Percentiles rank a stretch among this genome's conserved stretches.
Evolutionary conservation across 768 basidiomycete genomes (phyloP).

Genomic region (Tulasnella sp.): DNA sequence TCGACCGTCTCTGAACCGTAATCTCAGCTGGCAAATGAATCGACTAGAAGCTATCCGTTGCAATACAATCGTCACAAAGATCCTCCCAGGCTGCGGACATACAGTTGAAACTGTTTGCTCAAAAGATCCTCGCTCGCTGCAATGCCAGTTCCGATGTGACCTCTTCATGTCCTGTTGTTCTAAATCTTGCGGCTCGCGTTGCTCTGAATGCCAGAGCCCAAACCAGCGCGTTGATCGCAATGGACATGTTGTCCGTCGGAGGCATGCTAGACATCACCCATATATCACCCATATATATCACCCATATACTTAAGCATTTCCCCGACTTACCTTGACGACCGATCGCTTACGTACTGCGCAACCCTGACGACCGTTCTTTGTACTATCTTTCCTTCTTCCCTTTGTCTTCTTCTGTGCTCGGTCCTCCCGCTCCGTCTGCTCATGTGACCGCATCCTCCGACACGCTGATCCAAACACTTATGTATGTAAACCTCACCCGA

Average conservation of each 20-base stretch:
- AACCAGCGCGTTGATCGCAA: not conserved
- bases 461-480: no score
- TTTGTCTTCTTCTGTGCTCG: no score
- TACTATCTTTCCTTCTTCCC: no score
- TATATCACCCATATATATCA: no score
- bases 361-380: no score
- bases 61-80: conserved; percentile 49
- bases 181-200: conserved; percentile 53
- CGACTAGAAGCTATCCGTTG: conserved; percentile 53
- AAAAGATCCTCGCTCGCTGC: conserved; percentile 47
- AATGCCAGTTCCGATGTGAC: conserved; percentile 52
- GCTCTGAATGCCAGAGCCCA: conserved; percentile 53
- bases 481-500: no score
- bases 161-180: conserved; percentile 58
- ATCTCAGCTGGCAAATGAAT: conserved; percentile 52
- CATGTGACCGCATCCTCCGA: no score
- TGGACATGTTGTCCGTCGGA: conserved; percentile 24
- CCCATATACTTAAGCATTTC: no score
- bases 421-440: no score
- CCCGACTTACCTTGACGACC: no score
- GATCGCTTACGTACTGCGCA: no score
- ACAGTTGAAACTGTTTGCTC: conserved; percentile 56
- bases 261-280: conserved; percentile 50
- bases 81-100: conserved; percentile 54
- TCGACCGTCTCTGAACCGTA: not conserved